Conservation (phyloP, 805 yeast genomes). For the Zygoascus bituminiphila region DNA sequence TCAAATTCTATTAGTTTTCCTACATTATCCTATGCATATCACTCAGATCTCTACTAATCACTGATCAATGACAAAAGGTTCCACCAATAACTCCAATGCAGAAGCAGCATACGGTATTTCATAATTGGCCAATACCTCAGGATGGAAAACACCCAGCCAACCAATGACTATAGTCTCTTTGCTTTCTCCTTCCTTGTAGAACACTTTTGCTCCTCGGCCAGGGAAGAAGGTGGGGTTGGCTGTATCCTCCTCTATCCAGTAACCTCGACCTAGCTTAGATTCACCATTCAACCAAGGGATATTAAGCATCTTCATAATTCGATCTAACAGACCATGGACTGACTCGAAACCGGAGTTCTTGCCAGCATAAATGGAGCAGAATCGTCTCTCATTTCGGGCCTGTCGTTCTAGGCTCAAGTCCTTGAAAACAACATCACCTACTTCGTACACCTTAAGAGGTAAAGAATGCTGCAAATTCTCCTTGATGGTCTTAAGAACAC, state of each 20-base stretch:
- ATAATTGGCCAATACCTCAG: conserved; percentile 77
- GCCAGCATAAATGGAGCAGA: conserved; percentile 92
- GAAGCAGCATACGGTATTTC: conserved; percentile 93
- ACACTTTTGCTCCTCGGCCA: conserved; percentile 90
- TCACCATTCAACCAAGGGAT: conserved; percentile 58
- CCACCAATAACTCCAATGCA: conserved; percentile 81
- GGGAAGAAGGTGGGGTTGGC: conserved; percentile 61
- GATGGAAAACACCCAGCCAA: conserved; percentile 88
- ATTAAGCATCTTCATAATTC: conserved; percentile 93
- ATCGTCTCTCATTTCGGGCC: conserved; percentile 85
- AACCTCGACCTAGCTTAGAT: conserved; percentile 53
- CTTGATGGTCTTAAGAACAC: conserved; percentile 86
- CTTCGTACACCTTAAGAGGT: conserved; percentile 91
- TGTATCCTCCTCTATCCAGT: conserved; percentile 32
- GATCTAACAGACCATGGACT: conserved; percentile 90
- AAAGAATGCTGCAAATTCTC: conserved; percentile 94
- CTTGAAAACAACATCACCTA: conserved; percentile 90
- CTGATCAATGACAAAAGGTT: conserved; percentile 51
- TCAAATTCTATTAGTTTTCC: neutral
- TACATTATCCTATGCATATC: neutral
- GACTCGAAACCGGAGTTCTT: conserved; percentile 91
- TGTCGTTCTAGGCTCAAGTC: conserved; percentile 73
- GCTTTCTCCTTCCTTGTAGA: conserved; percentile 52
- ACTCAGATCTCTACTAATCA: too few species aligned
- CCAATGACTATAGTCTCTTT: conserved; percentile 43